These are phyloP conservation scores for Verticillium zaregamsianum DNA, from an alignment of 2,329 filamentous ascomycete species.

Conservation along the genomic window DNA sequence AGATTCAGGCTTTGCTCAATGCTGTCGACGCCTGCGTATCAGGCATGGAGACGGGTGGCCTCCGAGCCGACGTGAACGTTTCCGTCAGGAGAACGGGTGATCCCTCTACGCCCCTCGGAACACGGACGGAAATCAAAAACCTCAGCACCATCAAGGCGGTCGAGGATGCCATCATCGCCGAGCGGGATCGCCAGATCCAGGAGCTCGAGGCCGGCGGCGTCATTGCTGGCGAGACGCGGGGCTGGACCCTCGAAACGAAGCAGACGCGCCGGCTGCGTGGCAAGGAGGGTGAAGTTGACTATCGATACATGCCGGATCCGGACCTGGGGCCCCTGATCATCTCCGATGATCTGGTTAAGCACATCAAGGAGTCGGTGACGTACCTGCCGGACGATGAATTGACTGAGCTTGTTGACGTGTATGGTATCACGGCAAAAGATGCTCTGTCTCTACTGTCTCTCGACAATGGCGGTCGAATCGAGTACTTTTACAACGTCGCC, in stretches of 20 bases:
- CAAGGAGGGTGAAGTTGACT: conserved; percentile 96
- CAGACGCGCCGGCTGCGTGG: conserved; percentile 79
- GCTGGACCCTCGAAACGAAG: conserved; percentile 82
- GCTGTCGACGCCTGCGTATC: conserved; percentile 80
- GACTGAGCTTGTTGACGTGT: conserved; percentile 54
- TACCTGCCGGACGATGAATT: conserved; percentile 69
- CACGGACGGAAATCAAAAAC: conserved; percentile 96
- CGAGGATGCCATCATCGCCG: conserved; percentile 89
- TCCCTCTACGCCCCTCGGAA: conserved; percentile 54
- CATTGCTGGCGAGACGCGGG: conserved; percentile 82
- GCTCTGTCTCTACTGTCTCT: conserved; percentile 74
- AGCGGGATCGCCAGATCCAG: conserved; percentile 81
- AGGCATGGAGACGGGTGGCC: conserved; percentile 88
- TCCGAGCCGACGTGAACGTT: conserved; percentile 93
- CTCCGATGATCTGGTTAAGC: conserved; percentile 61
- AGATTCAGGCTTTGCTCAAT: conserved; percentile 77
- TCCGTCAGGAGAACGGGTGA: conserved; percentile 66
- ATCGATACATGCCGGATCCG: conserved; percentile 97
- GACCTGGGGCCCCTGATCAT: conserved; percentile 81
- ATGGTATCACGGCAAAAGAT: conserved; percentile 74
- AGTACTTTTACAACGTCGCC: conserved; percentile 74
- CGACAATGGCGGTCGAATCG: conserved; percentile 72
- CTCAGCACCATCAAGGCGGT: conserved; percentile 91
- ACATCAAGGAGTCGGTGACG: conserved; percentile 61
- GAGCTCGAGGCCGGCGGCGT: conserved; percentile 71